phyloP scores from a whole-genome alignment of 2,329 filamentous ascomycete species.

The Aureobasidium sp. region DNA sequence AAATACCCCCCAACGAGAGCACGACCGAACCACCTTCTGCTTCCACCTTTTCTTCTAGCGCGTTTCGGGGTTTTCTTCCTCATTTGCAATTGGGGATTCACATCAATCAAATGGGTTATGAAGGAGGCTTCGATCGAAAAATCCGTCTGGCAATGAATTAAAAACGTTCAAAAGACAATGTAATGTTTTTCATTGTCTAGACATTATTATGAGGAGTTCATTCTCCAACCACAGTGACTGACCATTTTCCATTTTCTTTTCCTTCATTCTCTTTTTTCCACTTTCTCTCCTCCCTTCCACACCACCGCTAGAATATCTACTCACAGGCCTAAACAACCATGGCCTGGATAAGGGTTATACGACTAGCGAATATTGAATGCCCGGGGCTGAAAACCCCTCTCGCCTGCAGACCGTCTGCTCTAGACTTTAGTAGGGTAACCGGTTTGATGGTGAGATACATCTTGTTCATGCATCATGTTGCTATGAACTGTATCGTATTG shows the following conservation, averaged over 20 bases:
- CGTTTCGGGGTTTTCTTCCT: slow-evolving; percentile 3
- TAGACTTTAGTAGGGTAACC: slow-evolving; percentile 48
- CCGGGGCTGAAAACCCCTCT: slow-evolving; percentile 45
- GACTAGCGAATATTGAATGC: slow-evolving; percentile 73
- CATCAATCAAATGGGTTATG: not conserved
- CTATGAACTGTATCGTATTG: too few species aligned
- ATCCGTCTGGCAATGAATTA: slow-evolving; percentile 1
- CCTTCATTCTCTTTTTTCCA: not conserved
- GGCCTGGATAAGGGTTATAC: slow-evolving; percentile 81
- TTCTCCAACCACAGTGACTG: not conserved
- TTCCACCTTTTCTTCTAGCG: slow-evolving; percentile 3
- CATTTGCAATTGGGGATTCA: slow-evolving; percentile 2
- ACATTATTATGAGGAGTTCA: not conserved
- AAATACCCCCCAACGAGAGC: not conserved
- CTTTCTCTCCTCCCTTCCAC: not conserved
- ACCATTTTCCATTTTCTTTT: not conserved
- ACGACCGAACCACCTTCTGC: not conserved
- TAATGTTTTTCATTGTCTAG: not conserved
- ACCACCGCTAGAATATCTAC: slow-evolving; percentile 76
- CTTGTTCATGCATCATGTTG: too few species aligned
- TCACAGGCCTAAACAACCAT: slow-evolving; percentile 56
- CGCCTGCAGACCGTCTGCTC: slow-evolving; percentile 71
- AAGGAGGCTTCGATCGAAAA: not conserved
- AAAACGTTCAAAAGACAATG: slow-evolving; percentile 5
- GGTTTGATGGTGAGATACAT: slow-evolving; percentile 85